Evolutionary conservation across 805 yeast genomes (phyloP).

Genomic region (Kluyveromyces starmeri): DNA sequence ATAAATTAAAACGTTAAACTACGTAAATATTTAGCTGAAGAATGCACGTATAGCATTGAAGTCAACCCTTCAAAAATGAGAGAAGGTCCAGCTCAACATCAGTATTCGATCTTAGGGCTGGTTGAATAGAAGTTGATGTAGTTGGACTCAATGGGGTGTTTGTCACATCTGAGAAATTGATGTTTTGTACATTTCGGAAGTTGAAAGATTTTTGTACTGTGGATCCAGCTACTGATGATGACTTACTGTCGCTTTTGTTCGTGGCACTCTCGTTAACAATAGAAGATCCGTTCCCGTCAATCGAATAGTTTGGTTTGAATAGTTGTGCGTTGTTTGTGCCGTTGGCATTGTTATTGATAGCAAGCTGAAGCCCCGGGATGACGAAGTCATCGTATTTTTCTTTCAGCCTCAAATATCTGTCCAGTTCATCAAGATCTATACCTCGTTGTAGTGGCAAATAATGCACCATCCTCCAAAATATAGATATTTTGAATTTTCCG

Average conservation of each 20-base stretch:
- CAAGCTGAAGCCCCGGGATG: constrained; percentile 20
- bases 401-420: constrained; percentile 16
- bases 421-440: constrained; percentile 27
- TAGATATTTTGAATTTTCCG: constrained; percentile 13
- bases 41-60: too few relatives aligned
- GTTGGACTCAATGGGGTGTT: neutral
- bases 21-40: too few relatives aligned
- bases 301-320: constrained; percentile 9
- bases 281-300: neutral
- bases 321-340: constrained; percentile 4
- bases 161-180: constrained; percentile 1
- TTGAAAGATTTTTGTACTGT: neutral
- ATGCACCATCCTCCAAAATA: constrained; percentile 23
- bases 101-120: neutral
- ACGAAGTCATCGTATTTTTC: constrained; percentile 14
- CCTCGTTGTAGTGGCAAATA: constrained; percentile 25
- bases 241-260: neutral
- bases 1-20: too few relatives aligned
- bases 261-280: neutral
- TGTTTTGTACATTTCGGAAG: neutral
- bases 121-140: neutral
- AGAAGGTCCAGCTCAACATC: constrained; percentile 1
- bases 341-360: constrained; percentile 8
- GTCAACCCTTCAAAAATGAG: neutral
- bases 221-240: neutral